Evolutionary conservation across 2,329 filamentous ascomycete species (phyloP).

Genomic region (Fusarium sambucinum): DNA sequence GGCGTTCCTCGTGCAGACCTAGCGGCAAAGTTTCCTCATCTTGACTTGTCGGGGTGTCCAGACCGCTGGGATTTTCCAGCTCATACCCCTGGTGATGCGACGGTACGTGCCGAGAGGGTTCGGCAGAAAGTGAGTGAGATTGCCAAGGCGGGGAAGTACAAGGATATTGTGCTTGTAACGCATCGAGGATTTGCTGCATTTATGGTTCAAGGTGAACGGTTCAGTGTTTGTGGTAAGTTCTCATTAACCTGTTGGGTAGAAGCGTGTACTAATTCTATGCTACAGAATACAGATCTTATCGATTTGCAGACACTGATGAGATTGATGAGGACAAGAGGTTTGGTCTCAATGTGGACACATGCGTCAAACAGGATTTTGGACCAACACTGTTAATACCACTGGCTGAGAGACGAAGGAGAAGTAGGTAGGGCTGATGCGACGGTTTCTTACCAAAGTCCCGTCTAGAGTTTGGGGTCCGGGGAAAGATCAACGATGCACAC

Average conservation of each 20-base stretch:
- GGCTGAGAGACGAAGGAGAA: neutral
- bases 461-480: neutral
- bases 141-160: slow-evolving; percentile 22
- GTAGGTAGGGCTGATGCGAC: neutral
- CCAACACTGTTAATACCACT: slow-evolving; percentile 26
- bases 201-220: slow-evolving; percentile 35
- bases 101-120: slow-evolving; percentile 39
- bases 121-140: slow-evolving; percentile 20
- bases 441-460: neutral
- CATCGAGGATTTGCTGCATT: slow-evolving; percentile 42
- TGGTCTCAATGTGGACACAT: slow-evolving; percentile 34
- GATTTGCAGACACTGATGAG: slow-evolving; percentile 26
- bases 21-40: slow-evolving; percentile 30
- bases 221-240: slow-evolving; percentile 41
- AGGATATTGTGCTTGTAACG: slow-evolving; percentile 36
- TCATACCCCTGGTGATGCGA: slow-evolving; percentile 29
- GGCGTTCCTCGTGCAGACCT: slow-evolving; percentile 31
- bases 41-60: slow-evolving; percentile 37
- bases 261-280: no score
- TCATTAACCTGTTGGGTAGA: no score
- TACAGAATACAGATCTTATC: slow-evolving; percentile 37
- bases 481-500: neutral
- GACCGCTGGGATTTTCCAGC: slow-evolving; percentile 38
- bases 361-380: slow-evolving; percentile 35
- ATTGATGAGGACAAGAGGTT: neutral